A percentile compares a stretch with the other conserved stretches of the same genome.
Evolutionary conservation across 176 grass and related monocot genomes (phyloP).

Genomic region (Carex myosuroides): DNA sequence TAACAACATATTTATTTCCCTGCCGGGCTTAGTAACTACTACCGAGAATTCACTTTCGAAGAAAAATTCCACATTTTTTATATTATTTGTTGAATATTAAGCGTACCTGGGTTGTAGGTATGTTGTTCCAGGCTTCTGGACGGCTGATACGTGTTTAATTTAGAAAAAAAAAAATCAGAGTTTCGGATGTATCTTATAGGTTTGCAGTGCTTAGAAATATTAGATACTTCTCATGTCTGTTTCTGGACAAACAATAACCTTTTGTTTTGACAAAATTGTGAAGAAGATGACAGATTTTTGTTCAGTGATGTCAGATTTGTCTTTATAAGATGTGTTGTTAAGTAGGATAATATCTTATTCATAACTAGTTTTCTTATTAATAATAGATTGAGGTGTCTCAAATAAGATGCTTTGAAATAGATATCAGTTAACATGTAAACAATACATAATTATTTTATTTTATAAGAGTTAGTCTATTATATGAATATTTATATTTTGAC

Average conservation of each 20-base stretch:
- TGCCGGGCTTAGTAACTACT: background rate
- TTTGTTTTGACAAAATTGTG: background rate
- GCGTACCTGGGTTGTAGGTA: too few species aligned
- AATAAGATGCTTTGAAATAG: background rate
- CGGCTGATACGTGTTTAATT: background rate
- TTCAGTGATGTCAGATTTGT: too few species aligned
- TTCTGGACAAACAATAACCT: background rate
- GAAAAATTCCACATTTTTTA: background rate
- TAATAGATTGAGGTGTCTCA: background rate
- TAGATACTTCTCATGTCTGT: background rate
- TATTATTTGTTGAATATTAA: background rate
- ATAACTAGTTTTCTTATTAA: background rate
- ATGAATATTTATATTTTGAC: too few species aligned
- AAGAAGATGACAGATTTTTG: background rate
- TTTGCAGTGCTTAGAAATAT: background rate
- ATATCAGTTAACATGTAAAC: background rate
- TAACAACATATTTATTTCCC: too few species aligned
- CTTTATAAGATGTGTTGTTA: background rate
- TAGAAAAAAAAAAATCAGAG: background rate
- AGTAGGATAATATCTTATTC: background rate
- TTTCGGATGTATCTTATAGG: background rate
- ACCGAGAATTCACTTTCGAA: background rate
- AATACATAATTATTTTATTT: background rate
- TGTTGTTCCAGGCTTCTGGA: background rate
- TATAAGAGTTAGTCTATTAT: background rate